phyloP scores from a whole-genome alignment of 2,329 filamentous ascomycete genomes.

The Penicillium digitatum region DNA sequence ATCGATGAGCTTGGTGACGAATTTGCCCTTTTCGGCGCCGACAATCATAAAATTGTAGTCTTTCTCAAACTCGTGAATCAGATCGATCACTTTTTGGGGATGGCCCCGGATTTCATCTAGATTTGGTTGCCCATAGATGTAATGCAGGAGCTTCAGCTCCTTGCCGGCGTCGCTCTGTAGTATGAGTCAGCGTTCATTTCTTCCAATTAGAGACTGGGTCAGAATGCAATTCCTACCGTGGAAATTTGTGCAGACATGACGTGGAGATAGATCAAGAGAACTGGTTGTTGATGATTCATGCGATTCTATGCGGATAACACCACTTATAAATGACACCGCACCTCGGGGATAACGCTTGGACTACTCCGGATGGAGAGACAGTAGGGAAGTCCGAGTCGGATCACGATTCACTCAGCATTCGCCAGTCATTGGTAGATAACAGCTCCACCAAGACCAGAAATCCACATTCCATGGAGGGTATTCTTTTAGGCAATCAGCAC shows the following conservation, averaged over 20 bases:
- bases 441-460: background rate
- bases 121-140: conserved; percentile 59
- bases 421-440: background rate
- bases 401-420: background rate
- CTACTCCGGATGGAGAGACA: background rate
- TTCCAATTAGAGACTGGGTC: background rate
- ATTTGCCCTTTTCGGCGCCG: conserved; percentile 67
- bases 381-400: background rate
- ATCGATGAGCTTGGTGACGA: conserved; percentile 65
- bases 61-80: conserved; percentile 66
- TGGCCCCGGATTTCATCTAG: conserved; percentile 61
- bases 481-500: conserved; percentile 8
- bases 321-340: background rate
- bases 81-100: conserved; percentile 60
- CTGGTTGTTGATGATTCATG: too few species aligned
- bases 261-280: background rate
- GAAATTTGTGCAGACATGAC: conserved; percentile 8
- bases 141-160: conserved; percentile 69
- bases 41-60: conserved; percentile 77
- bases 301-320: background rate
- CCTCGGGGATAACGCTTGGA: conserved; percentile 9
- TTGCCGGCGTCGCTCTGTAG: conserved; percentile 59
- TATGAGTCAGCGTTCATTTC: background rate
- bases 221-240: background rate
- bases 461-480: conserved; percentile 1